Percentiles rank a stretch among this genome's conserved stretches.
Conservation (phyloP, 2,329 filamentous ascomycete genomes). For the Xylariaceae sp. region DNA sequence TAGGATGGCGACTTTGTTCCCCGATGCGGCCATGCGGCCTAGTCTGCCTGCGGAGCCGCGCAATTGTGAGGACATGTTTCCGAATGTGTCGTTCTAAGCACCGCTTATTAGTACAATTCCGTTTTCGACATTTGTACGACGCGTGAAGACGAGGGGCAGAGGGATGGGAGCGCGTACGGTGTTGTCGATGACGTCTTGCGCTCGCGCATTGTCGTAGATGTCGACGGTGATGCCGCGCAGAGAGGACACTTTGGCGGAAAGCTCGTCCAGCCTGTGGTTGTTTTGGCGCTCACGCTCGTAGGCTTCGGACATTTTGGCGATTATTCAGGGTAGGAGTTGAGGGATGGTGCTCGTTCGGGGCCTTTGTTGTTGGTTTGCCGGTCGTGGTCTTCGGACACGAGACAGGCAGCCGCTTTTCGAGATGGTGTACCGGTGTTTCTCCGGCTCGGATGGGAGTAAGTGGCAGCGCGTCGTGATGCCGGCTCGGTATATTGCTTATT, state of each 20-base stretch:
- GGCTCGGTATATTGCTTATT: no score
- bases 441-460: no score
- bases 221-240: conserved; percentile 92
- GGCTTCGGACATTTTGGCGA: conserved; percentile 61
- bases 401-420: no score
- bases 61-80: conserved; percentile 74
- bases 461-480: no score
- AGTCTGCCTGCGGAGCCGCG: conserved; percentile 80
- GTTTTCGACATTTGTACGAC: no score
- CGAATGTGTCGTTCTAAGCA: conserved; percentile 90
- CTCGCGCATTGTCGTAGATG: conserved; percentile 93
- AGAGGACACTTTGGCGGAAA: conserved; percentile 85
- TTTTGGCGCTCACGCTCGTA: conserved; percentile 87
- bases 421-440: no score
- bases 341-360: neutral
- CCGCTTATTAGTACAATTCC: no score
- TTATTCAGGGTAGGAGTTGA: neutral
- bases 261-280: conserved; percentile 87
- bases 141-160: no score
- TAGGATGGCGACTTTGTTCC: conserved; percentile 86
- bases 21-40: conserved; percentile 83
- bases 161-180: conserved; percentile 60
- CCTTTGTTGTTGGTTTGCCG: no score
- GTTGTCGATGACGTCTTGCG: conserved; percentile 82
- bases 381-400: no score